Conservation (phyloP, 768 basidiomycete genomes). For the Boletus insuetus region DNA sequence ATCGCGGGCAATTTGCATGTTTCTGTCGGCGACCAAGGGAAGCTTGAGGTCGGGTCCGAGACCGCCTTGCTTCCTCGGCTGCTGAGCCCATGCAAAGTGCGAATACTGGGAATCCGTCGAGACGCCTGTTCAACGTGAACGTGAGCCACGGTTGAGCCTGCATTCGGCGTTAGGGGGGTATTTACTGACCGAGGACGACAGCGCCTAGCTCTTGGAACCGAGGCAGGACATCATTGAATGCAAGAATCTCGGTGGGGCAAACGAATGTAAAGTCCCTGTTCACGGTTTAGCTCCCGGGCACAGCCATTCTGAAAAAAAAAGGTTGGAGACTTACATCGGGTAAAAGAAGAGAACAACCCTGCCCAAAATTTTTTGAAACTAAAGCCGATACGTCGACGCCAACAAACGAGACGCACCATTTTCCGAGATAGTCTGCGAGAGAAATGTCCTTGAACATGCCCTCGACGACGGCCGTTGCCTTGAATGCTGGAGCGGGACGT, state of each 20-base stretch:
- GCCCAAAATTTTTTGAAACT: background rate
- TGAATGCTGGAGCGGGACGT: constrained; percentile 83
- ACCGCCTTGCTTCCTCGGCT: constrained; percentile 81
- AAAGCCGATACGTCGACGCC: background rate
- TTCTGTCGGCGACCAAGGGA: constrained; percentile 78
- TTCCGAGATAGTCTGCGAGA: constrained; percentile 68
- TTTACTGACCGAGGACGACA: constrained; percentile 64
- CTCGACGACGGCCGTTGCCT: constrained; percentile 68
- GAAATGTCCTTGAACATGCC: constrained; percentile 77
- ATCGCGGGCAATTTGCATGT: constrained; percentile 75
- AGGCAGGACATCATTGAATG: constrained; percentile 85
- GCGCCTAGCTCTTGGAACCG: constrained; percentile 74
- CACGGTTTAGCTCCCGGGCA: too few relatives aligned
- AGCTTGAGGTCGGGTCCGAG: constrained; percentile 87
- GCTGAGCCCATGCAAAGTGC: constrained; percentile 84
- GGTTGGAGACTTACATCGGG: constrained; percentile 63
- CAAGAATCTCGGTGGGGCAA: constrained; percentile 95
- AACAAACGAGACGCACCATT: constrained; percentile 55
- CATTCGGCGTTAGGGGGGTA: too few relatives aligned
- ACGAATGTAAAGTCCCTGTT: constrained; percentile 83
- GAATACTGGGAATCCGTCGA: constrained; percentile 91
- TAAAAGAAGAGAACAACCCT: constrained; percentile 97
- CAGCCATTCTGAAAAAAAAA: too few relatives aligned
- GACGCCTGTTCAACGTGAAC: constrained; percentile 42
- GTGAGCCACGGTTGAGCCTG: background rate